Evolutionary conservation across 352 stramenopile species (phyloP).

Genomic region (Paralagenidium karlingii): DNA sequence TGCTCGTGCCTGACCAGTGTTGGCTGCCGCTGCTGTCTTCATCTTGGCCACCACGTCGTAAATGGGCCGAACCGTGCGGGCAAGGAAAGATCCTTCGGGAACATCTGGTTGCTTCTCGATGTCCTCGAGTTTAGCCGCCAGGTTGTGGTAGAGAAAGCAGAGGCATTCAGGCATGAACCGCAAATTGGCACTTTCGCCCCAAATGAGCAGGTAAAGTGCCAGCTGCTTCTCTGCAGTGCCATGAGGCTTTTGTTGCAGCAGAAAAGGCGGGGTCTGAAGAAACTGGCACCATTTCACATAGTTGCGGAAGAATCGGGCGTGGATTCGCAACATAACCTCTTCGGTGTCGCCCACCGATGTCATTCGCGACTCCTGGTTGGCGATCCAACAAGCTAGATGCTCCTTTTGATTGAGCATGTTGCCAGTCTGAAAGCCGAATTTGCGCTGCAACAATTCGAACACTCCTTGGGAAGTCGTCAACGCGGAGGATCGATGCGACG

Average conservation of each 20-base stretch:
- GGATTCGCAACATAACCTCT: slow-evolving; percentile 61
- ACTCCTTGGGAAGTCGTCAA: slow-evolving; percentile 15
- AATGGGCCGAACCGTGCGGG: slow-evolving; percentile 53
- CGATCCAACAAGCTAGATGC: slow-evolving; percentile 73
- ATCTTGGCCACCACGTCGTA: slow-evolving; percentile 75
- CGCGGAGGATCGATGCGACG: too few relatives aligned
- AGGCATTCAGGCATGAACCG: slow-evolving; percentile 85
- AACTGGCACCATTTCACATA: slow-evolving; percentile 93
- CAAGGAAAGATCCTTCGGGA: slow-evolving; percentile 58
- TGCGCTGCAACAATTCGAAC: slow-evolving; percentile 64
- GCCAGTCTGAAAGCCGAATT: slow-evolving; percentile 71
- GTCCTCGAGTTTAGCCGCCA: slow-evolving; percentile 55
- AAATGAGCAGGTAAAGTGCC: slow-evolving; percentile 77
- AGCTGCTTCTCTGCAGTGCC: slow-evolving; percentile 38
- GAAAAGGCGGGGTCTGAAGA: slow-evolving; percentile 78
- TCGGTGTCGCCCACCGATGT: slow-evolving; percentile 24
- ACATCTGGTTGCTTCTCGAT: slow-evolving; percentile 43
- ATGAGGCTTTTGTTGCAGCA: slow-evolving; percentile 22
- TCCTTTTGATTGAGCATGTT: slow-evolving; percentile 78
- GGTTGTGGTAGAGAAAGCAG: slow-evolving; percentile 80
- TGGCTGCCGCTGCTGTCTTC: slow-evolving; percentile 11
- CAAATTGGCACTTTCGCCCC: slow-evolving; percentile 74
- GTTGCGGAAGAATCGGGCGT: slow-evolving; percentile 91
- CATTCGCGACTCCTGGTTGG: slow-evolving; percentile 70
- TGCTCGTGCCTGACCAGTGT: slow-evolving; percentile 9